Evolutionary conservation across 2,329 filamentous ascomycete species (phyloP), one percentile per base, ranked within the genome.

Genomic region (Cordyceps fumosorosea): DNA sequence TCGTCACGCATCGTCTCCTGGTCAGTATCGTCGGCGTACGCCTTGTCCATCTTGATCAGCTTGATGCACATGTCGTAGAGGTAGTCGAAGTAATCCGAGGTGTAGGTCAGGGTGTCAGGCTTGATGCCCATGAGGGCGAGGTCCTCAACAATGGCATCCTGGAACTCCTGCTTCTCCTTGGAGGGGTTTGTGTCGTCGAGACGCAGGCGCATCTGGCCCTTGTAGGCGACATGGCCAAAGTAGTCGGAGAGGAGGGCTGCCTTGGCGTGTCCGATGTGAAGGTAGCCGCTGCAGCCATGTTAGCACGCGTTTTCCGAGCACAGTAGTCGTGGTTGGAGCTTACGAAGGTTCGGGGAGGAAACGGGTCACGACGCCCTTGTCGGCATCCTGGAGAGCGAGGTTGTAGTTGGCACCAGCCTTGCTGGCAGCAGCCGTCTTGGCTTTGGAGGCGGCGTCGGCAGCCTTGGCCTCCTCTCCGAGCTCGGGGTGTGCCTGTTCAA

Each of bases 171-270:
- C 80, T 96, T 97, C 81, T 99, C 95, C 75, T 98, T 98, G 64
- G 89, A 88, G 8, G 95, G 95, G 77, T 99, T 99, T 62, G 95
- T 99, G 72, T 99, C 95, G 73, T 99, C 95, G 71, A 99, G 95
- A 64, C 95, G 90, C 56, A 98, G 85, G 64, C 96, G 87, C 69
- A 99, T 82, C 70, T 89, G 96, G 70, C 95, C 95, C 64, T 93
- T 88, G 81, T 96, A 96, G 69, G 91, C 90, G 74, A 92, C 89
- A 75, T 97, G 92, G 51, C 92, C 93, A 69, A 98, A 98, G 81
- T 96, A 98, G 75, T 98, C 93, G 78, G 95, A 96, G 62, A 98
- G 85, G 61, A 96, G 82, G 6, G 92, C 92, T 34, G 92, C 92
- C 78, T 98, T 98, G 68, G 92, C 91, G 78, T 98, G 93, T 60